Base-by-base conservation (phyloP, 306 rosid species). In the Fragaria vesca region DNA sequence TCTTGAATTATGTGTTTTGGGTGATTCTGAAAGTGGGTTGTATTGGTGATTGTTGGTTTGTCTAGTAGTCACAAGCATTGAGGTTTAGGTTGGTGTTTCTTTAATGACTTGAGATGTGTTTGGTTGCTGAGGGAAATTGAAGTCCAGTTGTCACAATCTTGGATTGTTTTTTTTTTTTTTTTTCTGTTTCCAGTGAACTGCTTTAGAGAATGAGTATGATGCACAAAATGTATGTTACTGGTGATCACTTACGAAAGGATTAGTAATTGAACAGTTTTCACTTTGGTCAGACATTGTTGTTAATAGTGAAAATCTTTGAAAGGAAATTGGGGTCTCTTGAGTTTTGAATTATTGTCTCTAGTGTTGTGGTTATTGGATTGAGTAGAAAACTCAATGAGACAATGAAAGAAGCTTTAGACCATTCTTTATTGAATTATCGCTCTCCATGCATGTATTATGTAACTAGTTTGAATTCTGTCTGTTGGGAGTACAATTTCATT, bases 41-140 rank as follows among this genome's bases (percentile, higher is more conserved):
- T 54, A 8, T 20, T 54, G 60, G 12, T 54, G 60, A 54, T 20
- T 51, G 12, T 52, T 62, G 36, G 70, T 85, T 68, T 71, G 16
- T 30, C 11, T 4, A 15, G 11, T 26, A 70, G 52, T 70, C 74
- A 30, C 5, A 48, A 30, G 61, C 75, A 50, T 32, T 21, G 62
- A 50, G 60, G 24, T 57, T 24, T 36, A 17, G 38, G 6, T 12
- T 69, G 24, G 21, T 69, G 47, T 2, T 13, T 72, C 47, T n/a
- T 36, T 18, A 54, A 46, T 46, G 40, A 17, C 38, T 40, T 3
- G 5, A 42, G 36, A 69, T 43, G 38, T 21, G 38, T 69, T 69
- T 69, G 12, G 73, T 45, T 69, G 36, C 73, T 45, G 38, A 43
- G 47, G 50, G 40, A 46, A 24, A 45, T 6, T 12, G 17, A 47